Percentiles rank a stretch among this genome's conserved stretches.
Evolutionary conservation across 2,329 filamentous ascomycete species (phyloP).

Genomic region (Fusarium palustre): DNA sequence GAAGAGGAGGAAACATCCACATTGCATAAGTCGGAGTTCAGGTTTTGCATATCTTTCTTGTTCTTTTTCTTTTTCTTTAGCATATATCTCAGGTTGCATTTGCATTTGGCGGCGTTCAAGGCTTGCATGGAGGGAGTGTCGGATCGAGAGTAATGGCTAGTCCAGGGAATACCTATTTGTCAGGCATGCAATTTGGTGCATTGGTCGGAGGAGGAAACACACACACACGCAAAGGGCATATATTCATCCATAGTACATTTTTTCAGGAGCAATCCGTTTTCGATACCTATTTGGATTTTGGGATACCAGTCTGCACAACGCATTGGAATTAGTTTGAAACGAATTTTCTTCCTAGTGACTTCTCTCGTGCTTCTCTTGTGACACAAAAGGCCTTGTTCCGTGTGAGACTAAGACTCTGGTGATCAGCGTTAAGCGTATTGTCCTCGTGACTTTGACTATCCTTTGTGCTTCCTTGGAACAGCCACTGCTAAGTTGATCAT

Average conservation of each 20-base stretch:
- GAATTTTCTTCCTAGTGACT: not conserved
- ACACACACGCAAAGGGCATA: conserved; percentile 14
- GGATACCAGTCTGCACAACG: conserved; percentile 7
- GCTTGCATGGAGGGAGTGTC: conserved; percentile 33
- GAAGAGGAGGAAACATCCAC: not conserved
- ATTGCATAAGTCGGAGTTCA: conserved; percentile 45
- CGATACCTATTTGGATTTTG: conserved; percentile 43
- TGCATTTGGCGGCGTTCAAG: conserved; percentile 40
- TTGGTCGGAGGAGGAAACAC: conserved; percentile 20
- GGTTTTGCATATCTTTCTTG: conserved; percentile 12
- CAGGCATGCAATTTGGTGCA: conserved; percentile 19
- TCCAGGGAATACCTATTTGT: conserved; percentile 26
- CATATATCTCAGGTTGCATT: conserved; percentile 25
- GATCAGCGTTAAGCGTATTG: not conserved
- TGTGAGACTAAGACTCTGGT: not conserved
- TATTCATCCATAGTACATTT: conserved; percentile 29
- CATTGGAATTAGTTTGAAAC: conserved; percentile 13
- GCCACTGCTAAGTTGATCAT: not conserved
- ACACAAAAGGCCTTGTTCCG: not conserved
- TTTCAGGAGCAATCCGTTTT: conserved; percentile 41
- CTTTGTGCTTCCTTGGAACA: conserved; percentile 12
- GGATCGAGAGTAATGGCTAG: conserved; percentile 39
- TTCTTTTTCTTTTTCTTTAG: conserved; percentile 23
- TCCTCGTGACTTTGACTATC: conserved; percentile 17
- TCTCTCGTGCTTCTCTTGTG: not conserved